Evolutionary conservation across 2,329 filamentous ascomycete species (phyloP), one percentile per base, ranked within the genome.

Genomic region (Cylindrodendrum hubeiense): DNA sequence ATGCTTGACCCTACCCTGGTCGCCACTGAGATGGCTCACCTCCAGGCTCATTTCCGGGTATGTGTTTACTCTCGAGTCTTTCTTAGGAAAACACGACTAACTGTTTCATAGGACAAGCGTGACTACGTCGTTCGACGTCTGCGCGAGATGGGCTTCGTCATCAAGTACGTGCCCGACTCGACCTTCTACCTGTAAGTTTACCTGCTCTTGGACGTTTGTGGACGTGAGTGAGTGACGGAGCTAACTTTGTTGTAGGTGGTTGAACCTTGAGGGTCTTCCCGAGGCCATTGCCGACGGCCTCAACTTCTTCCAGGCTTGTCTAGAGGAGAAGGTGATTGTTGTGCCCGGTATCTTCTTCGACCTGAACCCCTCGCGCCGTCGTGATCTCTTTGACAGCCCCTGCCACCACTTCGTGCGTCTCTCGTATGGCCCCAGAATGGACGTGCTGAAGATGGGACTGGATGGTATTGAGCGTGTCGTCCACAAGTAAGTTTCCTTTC

Each of bases 291-390:
- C 92, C 65, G 95, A 98, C 78, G 95, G 95, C 9, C 84, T 98
- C 75, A 97, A 97, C 84, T 98, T 98, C 87, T 98, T 98, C 89
- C 90, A 96, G 79, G 94, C 94, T 30, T 96, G 96, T 77, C 84
- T 98, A 47, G 90, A 93, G 76, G 94, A 98, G 85, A 97, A 97
- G 86, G 93, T 97, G 71, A 98, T 98, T 76, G 94, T 98, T 19
- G 95, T 98, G 5, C 95, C 95, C 0, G 95, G 95, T 65, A 98
- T 98, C 80, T 98, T 98, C 87, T 98, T 98, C 79, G 95, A 98
- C 76, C 82, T 98, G 69, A 98, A 98, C 83, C 95, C 95, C 4
- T 91, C 92, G 37, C 92, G 94, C 79, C 88, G 95, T 70, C 87
- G 95, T 78, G 95, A 98, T 79, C 81, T 98, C 72, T 98, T 98